These are phyloP conservation scores for Abelmoschus esculentus DNA, from an alignment of 345 rosid genomes.

Conservation along the genomic window DNA sequence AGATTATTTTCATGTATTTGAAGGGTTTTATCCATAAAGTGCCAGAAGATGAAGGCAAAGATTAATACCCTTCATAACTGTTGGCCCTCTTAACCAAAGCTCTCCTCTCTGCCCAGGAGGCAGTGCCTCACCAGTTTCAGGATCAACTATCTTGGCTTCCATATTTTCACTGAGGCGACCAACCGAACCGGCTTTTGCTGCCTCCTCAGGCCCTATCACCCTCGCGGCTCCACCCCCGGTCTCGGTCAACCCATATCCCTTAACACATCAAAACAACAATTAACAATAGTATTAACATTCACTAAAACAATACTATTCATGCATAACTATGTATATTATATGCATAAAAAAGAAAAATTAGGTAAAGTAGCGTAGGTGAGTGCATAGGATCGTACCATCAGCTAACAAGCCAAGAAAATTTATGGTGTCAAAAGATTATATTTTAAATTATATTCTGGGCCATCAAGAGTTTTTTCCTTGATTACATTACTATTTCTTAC, in stretches of 20 bases:
- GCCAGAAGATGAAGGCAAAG: neutral
- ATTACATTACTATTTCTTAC: slow-evolving; percentile 17
- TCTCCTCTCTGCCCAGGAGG: slow-evolving; percentile 77
- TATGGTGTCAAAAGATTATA: no score
- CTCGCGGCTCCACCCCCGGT: neutral
- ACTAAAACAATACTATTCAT: no score
- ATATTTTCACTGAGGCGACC: slow-evolving; percentile 56
- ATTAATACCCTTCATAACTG: slow-evolving; percentile 62
- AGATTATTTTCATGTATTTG: no score
- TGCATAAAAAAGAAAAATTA: neutral
- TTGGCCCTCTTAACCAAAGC: slow-evolving; percentile 75
- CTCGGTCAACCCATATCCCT: slow-evolving; percentile 3
- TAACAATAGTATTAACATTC: no score
- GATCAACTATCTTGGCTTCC: slow-evolving; percentile 86
- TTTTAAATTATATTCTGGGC: no score
- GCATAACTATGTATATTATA: no score
- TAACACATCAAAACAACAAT: neutral
- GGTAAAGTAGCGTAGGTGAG: no score
- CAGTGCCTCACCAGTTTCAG: slow-evolving; percentile 56
- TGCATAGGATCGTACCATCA: no score
- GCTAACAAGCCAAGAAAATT: no score
- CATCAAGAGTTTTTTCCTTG: no score
- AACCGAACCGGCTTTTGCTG: slow-evolving; percentile 12
- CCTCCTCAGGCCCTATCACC: neutral
- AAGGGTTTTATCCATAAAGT: neutral